phyloP scores from a whole-genome alignment of 2,329 filamentous ascomycete genomes.

The Nemania serpens region DNA sequence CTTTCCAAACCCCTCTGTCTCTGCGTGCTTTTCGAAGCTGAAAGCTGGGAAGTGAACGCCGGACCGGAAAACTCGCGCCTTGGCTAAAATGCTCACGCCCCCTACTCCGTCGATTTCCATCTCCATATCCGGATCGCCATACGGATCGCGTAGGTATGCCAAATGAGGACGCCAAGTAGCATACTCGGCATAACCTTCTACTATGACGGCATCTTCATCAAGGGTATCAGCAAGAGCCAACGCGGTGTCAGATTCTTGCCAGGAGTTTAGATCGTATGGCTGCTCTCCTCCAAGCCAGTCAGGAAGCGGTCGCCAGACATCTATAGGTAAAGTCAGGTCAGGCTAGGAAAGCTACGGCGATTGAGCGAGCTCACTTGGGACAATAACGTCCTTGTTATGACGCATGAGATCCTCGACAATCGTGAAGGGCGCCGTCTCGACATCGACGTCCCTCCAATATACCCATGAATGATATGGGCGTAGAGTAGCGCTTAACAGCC shows the following conservation, averaged over 20 bases:
- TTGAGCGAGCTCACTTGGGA: slow-evolving; percentile 77
- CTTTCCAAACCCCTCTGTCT: slow-evolving; percentile 99
- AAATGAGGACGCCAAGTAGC: slow-evolving; percentile 97
- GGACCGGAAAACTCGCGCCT: slow-evolving; percentile 91
- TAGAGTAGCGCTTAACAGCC: slow-evolving; percentile 90
- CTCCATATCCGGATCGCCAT: slow-evolving; percentile 97
- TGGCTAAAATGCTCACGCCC: slow-evolving; percentile 95
- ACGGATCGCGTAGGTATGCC: slow-evolving; percentile 94
- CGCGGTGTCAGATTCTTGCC: slow-evolving; percentile 98
- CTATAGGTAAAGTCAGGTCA: slow-evolving; percentile 47
- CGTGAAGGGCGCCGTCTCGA: slow-evolving; percentile 94
- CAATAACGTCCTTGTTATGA: slow-evolving; percentile 98
- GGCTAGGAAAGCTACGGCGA: neutral
- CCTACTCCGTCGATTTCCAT: slow-evolving; percentile 99
- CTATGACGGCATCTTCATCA: slow-evolving; percentile 97
- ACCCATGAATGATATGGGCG: slow-evolving; percentile 98
- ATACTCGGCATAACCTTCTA: slow-evolving; percentile 98
- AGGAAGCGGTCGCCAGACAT: slow-evolving; percentile 97
- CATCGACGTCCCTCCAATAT: slow-evolving; percentile 98
- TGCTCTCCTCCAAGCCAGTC: slow-evolving; percentile 99
- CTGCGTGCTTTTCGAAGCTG: slow-evolving; percentile 97
- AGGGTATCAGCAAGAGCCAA: slow-evolving; percentile 90
- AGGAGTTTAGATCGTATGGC: slow-evolving; percentile 97
- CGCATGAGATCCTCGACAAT: slow-evolving; percentile 98
- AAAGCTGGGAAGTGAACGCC: slow-evolving; percentile 98